Evolutionary conservation across 1,139 yeast species (phyloP).

Genomic region (Suhomyces chickasaworum): DNA sequence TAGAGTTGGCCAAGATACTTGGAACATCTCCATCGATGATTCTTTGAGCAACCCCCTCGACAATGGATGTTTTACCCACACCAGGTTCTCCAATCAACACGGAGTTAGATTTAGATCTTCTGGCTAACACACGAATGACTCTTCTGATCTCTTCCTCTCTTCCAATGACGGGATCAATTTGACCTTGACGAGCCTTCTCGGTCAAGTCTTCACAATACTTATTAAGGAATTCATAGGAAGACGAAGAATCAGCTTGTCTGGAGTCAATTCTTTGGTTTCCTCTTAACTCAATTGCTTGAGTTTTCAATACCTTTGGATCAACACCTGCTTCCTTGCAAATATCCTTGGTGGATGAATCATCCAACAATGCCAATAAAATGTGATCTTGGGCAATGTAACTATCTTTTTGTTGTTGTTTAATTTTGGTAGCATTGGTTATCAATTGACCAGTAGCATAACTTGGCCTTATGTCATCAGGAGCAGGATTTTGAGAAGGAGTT

Average conservation of each 20-base stretch:
- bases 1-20: slow-evolving; percentile 74
- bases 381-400: slow-evolving; percentile 94
- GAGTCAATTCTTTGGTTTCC: slow-evolving; percentile 93
- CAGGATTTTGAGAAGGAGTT: slow-evolving; percentile 84
- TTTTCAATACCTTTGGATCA: slow-evolving; percentile 69
- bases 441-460: slow-evolving; percentile 72
- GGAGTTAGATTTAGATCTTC: slow-evolving; percentile 96
- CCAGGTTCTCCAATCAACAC: slow-evolving; percentile 98
- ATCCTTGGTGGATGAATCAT: slow-evolving; percentile 69
- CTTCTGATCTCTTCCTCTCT: slow-evolving; percentile 98
- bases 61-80: slow-evolving; percentile 97
- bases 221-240: slow-evolving; percentile 76
- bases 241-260: slow-evolving; percentile 89
- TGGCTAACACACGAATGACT: slow-evolving; percentile 88
- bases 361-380: slow-evolving; percentile 77
- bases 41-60: slow-evolving; percentile 98
- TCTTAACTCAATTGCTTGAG: slow-evolving; percentile 81
- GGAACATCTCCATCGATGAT: slow-evolving; percentile 96
- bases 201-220: slow-evolving; percentile 95
- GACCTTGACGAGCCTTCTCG: slow-evolving; percentile 89
- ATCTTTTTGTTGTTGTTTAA: slow-evolving; percentile 87
- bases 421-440: slow-evolving; percentile 67
- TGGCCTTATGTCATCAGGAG: slow-evolving; percentile 75
- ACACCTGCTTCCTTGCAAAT: slow-evolving; percentile 76
- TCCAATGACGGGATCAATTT: slow-evolving; percentile 97